Conservation (phyloP, 495 filamentous ascomycete genomes). For the Aspergillus sclerotiicarbonarius region DNA sequence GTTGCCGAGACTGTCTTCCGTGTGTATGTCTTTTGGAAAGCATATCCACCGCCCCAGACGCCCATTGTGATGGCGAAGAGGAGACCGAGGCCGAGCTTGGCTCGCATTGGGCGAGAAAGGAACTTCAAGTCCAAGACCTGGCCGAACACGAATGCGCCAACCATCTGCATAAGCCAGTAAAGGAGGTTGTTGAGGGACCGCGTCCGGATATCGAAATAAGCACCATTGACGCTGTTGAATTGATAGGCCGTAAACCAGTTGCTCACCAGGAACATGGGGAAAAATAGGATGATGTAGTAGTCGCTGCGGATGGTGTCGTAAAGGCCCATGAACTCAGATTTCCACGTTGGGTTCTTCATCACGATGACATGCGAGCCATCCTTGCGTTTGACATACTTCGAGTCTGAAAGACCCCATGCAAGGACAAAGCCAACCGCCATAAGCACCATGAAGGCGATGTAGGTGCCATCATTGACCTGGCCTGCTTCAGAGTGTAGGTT, state of each 20-base stretch:
- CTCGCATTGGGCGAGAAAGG: slow-evolving; percentile 68
- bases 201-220: slow-evolving; percentile 79
- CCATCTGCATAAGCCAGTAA: slow-evolving; percentile 87
- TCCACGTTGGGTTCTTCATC: slow-evolving; percentile 84
- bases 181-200: slow-evolving; percentile 78
- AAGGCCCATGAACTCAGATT: slow-evolving; percentile 74
- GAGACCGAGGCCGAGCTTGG: slow-evolving; percentile 63
- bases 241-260: slow-evolving; percentile 55
- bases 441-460: slow-evolving; percentile 85
- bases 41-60: slow-evolving; percentile 88
- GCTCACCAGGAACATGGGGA: slow-evolving; percentile 73
- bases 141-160: slow-evolving; percentile 78
- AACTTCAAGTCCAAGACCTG: slow-evolving; percentile 65
- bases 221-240: slow-evolving; percentile 53
- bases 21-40: slow-evolving; percentile 65
- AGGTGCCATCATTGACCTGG: slow-evolving; percentile 78
- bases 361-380: slow-evolving; percentile 82
- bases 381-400: slow-evolving; percentile 70
- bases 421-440: slow-evolving; percentile 75
- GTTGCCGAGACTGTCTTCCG: slow-evolving; percentile 47
- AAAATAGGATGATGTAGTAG: slow-evolving; percentile 78
- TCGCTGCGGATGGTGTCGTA: slow-evolving; percentile 69
- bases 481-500: slow-evolving; percentile 65
- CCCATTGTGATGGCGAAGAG: slow-evolving; percentile 74
- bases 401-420: slow-evolving; percentile 70